Conservation (phyloP, 2,329 filamentous ascomycete genomes). For the Ophiostoma piceae region DNA sequence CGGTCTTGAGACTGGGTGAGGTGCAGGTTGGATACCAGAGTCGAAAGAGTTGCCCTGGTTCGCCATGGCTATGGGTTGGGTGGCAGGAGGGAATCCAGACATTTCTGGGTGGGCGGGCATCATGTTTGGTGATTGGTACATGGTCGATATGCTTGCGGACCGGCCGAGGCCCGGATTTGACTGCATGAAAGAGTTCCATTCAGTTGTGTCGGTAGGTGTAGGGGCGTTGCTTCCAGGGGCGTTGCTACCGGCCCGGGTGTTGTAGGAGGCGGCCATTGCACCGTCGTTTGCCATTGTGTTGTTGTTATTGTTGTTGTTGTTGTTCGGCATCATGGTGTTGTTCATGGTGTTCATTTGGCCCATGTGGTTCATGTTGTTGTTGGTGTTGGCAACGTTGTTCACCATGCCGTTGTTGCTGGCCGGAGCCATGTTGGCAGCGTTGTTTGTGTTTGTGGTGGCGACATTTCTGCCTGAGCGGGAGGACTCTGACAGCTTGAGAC, state of each 20-base stretch:
- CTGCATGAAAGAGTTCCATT: slow-evolving; percentile 75
- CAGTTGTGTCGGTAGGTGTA: slow-evolving; percentile 57
- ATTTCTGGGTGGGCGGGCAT: slow-evolving; percentile 28
- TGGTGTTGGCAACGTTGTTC: not conserved
- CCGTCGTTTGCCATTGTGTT: not conserved
- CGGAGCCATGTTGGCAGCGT: slow-evolving; percentile 16
- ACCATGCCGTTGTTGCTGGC: not conserved
- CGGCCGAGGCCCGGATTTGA: slow-evolving; percentile 55
- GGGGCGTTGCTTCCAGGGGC: slow-evolving; percentile 36
- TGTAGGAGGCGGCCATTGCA: slow-evolving; percentile 5
- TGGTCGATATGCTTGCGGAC: slow-evolving; percentile 33
- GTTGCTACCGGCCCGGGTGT: slow-evolving; percentile 31
- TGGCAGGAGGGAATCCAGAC: slow-evolving; percentile 19
- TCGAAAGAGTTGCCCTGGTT: slow-evolving; percentile 16
- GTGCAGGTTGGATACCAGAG: slow-evolving; percentile 15
- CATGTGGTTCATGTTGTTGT: not conserved
- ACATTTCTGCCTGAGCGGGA: slow-evolving; percentile 45
- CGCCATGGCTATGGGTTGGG: not conserved
- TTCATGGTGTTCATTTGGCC: slow-evolving; percentile 2
- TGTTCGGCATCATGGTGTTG: not conserved
- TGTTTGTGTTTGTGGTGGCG: slow-evolving; percentile 23
- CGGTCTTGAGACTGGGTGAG: slow-evolving; percentile 21
- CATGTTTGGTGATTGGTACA: slow-evolving; percentile 35
- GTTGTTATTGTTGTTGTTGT: slow-evolving; percentile 3
- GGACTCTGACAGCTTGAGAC: slow-evolving; percentile 76